phyloP scores from a whole-genome alignment of 176 grass and related monocot species.

The Zea luxurians region DNA sequence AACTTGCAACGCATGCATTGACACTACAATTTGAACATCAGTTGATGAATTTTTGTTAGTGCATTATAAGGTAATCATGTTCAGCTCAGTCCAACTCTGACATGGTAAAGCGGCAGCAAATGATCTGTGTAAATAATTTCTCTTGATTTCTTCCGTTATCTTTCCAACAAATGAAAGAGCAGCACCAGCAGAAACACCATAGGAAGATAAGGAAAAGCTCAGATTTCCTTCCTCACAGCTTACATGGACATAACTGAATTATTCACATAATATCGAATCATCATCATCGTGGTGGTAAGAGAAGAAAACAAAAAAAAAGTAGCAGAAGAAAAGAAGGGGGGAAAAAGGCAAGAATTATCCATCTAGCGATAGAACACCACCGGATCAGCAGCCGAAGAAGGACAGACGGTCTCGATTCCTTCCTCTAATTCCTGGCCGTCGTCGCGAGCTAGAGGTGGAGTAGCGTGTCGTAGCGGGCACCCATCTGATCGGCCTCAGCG shows the following conservation, averaged over 20 bases:
- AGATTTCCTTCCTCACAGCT: slow-evolving; percentile 61
- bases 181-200: slow-evolving; percentile 16
- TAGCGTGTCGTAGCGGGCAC: slow-evolving; percentile 53
- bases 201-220: slow-evolving; percentile 57
- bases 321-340: neutral
- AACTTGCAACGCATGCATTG: neutral
- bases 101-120: slow-evolving; percentile 13
- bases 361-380: slow-evolving; percentile 53
- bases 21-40: neutral
- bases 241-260: slow-evolving; percentile 59
- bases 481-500: slow-evolving; percentile 53
- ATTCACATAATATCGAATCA: slow-evolving; percentile 75
- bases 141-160: slow-evolving; percentile 40
- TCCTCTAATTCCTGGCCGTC: slow-evolving; percentile 7
- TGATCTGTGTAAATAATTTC: slow-evolving; percentile 37
- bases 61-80: neutral
- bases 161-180: slow-evolving; percentile 53
- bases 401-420: slow-evolving; percentile 12
- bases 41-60: neutral
- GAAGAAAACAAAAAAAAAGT: neutral
- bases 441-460: slow-evolving; percentile 52
- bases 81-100: neutral
- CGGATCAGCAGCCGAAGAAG: slow-evolving; percentile 43
- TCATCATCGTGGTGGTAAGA: slow-evolving; percentile 49
- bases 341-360: slow-evolving; percentile 47